A percentile compares a stretch with the other conserved stretches of the same genome.
Conservation (phyloP, 169 alveolate species). For the Eimeria tenella region DNA sequence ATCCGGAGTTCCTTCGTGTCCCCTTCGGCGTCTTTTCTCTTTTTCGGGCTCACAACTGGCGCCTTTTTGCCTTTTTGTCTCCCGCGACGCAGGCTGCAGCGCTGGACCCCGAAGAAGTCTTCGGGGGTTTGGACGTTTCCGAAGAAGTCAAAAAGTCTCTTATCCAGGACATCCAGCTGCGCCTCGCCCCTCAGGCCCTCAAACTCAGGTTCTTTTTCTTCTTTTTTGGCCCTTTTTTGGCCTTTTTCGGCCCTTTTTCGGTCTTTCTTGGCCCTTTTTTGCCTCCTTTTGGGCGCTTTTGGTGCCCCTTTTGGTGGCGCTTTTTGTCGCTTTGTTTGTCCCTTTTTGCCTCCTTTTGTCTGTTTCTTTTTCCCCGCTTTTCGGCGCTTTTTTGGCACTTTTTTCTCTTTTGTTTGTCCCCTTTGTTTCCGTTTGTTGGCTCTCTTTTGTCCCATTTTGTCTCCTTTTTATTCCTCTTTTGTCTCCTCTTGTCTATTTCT, state of each 20-base stretch:
- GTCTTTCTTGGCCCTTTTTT: too few species aligned
- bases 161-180: slow-evolving; percentile 88
- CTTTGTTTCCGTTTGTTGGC: background rate
- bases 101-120: slow-evolving; percentile 92
- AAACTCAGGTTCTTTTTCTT: slow-evolving; percentile 85
- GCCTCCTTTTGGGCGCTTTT: too few species aligned
- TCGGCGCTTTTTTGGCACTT: background rate
- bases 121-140: slow-evolving; percentile 91
- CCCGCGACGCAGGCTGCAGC: slow-evolving; percentile 88
- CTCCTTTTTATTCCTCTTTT: background rate
- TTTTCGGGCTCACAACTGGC: background rate
- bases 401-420: background rate
- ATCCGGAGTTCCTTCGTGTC: too few species aligned
- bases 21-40: too few species aligned
- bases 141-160: slow-evolving; percentile 90
- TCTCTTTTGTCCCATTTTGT: background rate
- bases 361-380: too few species aligned
- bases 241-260: too few species aligned
- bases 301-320: too few species aligned
- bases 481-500: background rate
- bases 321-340: too few species aligned
- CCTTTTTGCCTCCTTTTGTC: too few species aligned
- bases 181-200: slow-evolving; percentile 94
- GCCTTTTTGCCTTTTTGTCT: background rate
- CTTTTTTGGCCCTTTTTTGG: background rate